phyloP scores from a whole-genome alignment of 768 basidiomycete genomes.

The Lepiota venenata region DNA sequence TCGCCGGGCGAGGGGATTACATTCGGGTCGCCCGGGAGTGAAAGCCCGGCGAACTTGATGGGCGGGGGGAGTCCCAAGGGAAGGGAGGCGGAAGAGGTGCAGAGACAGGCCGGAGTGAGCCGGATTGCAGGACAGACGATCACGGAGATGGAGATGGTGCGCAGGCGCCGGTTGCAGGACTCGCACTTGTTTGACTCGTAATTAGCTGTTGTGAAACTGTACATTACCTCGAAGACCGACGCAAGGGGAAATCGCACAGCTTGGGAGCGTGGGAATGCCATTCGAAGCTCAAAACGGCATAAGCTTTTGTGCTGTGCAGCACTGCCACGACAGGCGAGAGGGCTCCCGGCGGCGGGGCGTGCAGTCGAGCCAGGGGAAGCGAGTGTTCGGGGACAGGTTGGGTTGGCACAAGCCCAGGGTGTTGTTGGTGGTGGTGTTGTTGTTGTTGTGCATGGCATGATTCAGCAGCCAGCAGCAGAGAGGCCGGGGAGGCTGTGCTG shows the following conservation, averaged over 20 bases:
- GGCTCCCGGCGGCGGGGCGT: constrained; percentile 11
- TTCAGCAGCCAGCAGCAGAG: background rate
- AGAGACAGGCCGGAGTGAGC: constrained; percentile 19
- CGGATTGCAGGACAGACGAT: constrained; percentile 64
- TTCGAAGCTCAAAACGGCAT: constrained; percentile 24
- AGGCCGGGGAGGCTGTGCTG: constrained; percentile 10
- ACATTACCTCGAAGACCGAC: background rate
- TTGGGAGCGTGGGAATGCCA: constrained; percentile 19
- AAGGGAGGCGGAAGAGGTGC: constrained; percentile 19
- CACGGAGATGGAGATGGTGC: constrained; percentile 75
- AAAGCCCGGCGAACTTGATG: constrained; percentile 8
- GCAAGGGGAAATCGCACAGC: constrained; percentile 26
- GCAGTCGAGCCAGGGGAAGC: background rate
- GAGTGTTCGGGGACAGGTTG: background rate
- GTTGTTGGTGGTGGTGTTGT: background rate
- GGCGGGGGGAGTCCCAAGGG: background rate
- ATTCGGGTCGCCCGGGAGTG: constrained; percentile 32
- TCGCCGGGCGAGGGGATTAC: constrained; percentile 44
- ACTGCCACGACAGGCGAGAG: constrained; percentile 26
- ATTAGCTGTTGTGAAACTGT: no score
- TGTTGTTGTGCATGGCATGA: background rate
- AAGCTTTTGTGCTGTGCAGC: constrained; percentile 37
- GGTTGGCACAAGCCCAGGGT: no score
- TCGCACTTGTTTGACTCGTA: constrained; percentile 57
- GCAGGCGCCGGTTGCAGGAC: constrained; percentile 73